Base-by-base conservation (phyloP, 2,329 filamentous ascomycete species). In the Zarea fungicola region DNA sequence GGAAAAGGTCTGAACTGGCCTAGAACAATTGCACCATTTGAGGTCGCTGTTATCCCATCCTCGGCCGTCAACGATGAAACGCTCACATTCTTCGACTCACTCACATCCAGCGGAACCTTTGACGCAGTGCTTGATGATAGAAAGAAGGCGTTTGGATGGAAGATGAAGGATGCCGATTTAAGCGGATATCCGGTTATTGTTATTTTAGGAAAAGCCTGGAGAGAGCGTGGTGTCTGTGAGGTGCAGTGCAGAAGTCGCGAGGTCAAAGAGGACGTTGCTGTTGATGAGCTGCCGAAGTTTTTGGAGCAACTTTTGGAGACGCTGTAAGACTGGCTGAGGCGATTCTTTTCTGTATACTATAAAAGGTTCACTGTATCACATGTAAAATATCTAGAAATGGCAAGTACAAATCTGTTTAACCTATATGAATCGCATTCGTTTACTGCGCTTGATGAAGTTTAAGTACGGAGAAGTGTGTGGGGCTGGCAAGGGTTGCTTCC, bases 151-250 rank as follows among this genome's bases (percentile, higher is more conserved):
- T 74, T 96, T 52, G 79, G 81, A 3, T 96, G 89, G 88, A 97
- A 95, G 65, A 72, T 97, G 61, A 83, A 81, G 31, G 93, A 99
- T 68, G 93, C 92, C 1, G 91, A 97, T 65, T 64, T 93, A 50
- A 81, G 92, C 48, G 93, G 93, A 3, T 96, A 95, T 63, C 92
- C 92, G 0, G 74, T 97, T 11, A 75, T 92, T 8, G 74, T 96
- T 11, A 76, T 96, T 2, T 65, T 97, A 26, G 92, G 92, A 0
- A 84, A 79, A 54, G 72, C 72, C 4, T 95, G 87, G 84, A 70
- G 60, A 37, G 68, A 76, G 31, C 68, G 74, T 2, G 70, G 71
- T 37, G 65, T 71, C n/a, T 78, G 86, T 31, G 90, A 95, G 64
- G 79, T 96, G 25, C 89, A 95, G 61, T 92, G 89, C 66, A 77